Base-by-base conservation (phyloP, 176 grass and related monocot genomes). In the Carex littledalei region DNA sequence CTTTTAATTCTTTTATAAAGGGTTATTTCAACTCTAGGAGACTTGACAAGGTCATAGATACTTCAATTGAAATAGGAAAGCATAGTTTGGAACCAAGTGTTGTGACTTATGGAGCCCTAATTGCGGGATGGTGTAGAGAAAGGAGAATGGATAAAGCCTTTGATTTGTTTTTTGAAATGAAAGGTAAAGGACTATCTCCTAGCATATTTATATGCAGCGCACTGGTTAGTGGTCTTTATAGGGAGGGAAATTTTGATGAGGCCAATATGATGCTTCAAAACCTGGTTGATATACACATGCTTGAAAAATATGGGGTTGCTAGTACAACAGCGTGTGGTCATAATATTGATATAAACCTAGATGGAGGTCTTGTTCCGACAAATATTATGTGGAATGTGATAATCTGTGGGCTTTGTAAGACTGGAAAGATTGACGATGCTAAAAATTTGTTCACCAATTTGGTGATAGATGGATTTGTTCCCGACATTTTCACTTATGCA, bases 351-450 rank as follows among this genome's bases (percentile, higher is more conserved):
- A 72, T 84, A 83, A 12, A 63, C 84, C 31, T 78, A 68, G 63
- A 49, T 67, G 88, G 69, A 82, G 89, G 88, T 88, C 76, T 73
- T 81, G 80, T 86, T 54, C 90, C 88, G 60, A 83, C 84, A 82
- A 93, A 86, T 63, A 86, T 98, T 54, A 90, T 94, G 91, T 95
- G 88, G 91, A 98, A 95, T 85, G 85, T 98, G 78, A 84, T 95
- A 82, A 90, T 98, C 45, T 93, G 87, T 90, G 95, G 91, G 41
- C 77, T 98, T 60, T 98, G 91, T 85, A 98, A 92, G 84, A 88
- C 89, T 21, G 89, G 91, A 89, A 98, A 84, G 80, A 79, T 90
- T 85, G 72, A 68, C 43, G 88, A 98, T 85, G 95, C 95, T 82
- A 94, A 84, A 86, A 86, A 34, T 71, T 71, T 95, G 76, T 92